phyloP scores from a whole-genome alignment of 305 asterid species.

The Solanum hybrid region DNA sequence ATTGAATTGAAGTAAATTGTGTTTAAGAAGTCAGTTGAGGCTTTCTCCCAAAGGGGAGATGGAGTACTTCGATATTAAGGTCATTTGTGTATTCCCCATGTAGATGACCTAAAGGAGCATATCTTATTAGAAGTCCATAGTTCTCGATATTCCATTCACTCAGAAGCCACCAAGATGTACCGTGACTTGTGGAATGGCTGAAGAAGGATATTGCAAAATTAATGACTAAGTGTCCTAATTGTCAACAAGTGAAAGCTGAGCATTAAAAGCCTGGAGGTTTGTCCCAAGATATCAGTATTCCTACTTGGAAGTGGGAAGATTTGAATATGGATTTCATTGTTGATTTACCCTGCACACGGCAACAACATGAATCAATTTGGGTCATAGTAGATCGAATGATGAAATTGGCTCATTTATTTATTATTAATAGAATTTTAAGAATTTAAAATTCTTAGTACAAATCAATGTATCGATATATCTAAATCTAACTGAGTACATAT shows the following conservation, averaged over 20 bases:
- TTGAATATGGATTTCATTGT: neutral
- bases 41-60: neutral
- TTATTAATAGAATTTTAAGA: too few relatives aligned
- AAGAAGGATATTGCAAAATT: neutral
- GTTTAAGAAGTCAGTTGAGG: neutral
- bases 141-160: neutral
- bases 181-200: neutral
- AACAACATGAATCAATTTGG: neutral
- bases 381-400: too few relatives aligned
- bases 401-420: too few relatives aligned
- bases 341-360: neutral
- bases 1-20: neutral
- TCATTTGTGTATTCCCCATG: neutral
- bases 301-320: neutral
- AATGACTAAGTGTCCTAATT: neutral
- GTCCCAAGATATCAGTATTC: neutral
- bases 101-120: neutral
- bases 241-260: neutral
- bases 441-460: too few relatives aligned
- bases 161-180: neutral
- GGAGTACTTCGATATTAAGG: neutral
- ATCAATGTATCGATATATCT: too few relatives aligned
- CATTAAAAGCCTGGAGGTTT: neutral
- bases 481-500: too few relatives aligned
- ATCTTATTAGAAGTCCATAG: too few relatives aligned